Base-by-base conservation (phyloP, 306 rosid species). In the Begonia masoniana region DNA sequence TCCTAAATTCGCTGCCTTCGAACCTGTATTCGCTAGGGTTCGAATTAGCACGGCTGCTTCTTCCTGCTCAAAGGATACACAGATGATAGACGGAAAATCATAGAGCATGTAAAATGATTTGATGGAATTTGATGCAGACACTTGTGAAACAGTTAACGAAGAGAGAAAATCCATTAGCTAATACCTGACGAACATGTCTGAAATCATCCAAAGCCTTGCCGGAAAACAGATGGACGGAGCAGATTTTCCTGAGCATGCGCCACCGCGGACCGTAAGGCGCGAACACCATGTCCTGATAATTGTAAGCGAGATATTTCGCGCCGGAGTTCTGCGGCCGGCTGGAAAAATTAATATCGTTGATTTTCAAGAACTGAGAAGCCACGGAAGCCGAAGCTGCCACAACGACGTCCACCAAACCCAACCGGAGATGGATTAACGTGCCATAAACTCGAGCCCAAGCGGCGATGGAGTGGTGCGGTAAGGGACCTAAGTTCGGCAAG, bases 311-410 rank as follows among this genome's bases (percentile, higher is more conserved):
- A 57, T 80, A 48, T 64, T 80, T 85, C 6, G 87, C 91, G 0
- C 85, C 95, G 6, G 94, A 70, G 59, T 78, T 85, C 0, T 93
- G 97, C 0, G 97, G 97, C 43, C 97, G 75, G 71, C 80, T 80
- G 0, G 75, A 67, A 89, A 48, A 26, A 26, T 89, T 89, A 1
- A 76, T 63, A 31, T 82, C 95, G 47, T 76, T 86, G 48, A 58
- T 43, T 62, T 89, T 89, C 56, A 89, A 58, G 59, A 89, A 76
- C 21, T 82, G 87, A 10, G 74, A 71, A 0, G 97, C 97, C 4
- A 80, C 35, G 0, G 83, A 15, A 5, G 87, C 97, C 0, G 97
- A 89, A 0, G 91, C 78, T 0, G 80, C 97, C 45, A 89, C 95
- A 0, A 85, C 58, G 7, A 82, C 85, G 41, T 85, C 74, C 8